These are phyloP conservation scores for Ustilago bromivora DNA, from an alignment of 1,284 basidiomycete species.

Conservation along the genomic window DNA sequence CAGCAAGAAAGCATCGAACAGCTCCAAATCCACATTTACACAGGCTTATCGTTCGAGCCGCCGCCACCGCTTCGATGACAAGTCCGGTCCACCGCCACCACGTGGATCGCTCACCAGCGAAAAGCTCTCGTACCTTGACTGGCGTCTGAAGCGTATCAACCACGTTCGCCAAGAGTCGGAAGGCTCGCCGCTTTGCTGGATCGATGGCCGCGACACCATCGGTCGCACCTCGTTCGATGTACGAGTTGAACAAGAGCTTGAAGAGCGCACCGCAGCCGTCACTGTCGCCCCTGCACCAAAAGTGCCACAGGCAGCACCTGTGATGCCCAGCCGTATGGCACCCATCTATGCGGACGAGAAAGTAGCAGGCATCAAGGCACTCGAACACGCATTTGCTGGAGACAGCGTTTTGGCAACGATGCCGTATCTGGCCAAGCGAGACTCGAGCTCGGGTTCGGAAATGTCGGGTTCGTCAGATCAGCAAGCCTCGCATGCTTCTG, in stretches of 20 bases:
- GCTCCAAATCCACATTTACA: slow-evolving; percentile 4
- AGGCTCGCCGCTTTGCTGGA: slow-evolving; percentile 28
- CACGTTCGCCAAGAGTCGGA: slow-evolving; percentile 33
- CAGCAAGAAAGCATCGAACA: slow-evolving; percentile 12
- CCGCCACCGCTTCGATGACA: slow-evolving; percentile 43
- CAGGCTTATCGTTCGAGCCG: slow-evolving; percentile 9
- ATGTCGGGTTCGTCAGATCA: slow-evolving; percentile 41
- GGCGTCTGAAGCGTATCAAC: slow-evolving; percentile 52
- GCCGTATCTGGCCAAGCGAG: slow-evolving; percentile 41
- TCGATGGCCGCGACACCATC: slow-evolving; percentile 46
- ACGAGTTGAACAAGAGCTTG: slow-evolving; percentile 1
- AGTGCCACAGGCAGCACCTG: slow-evolving; percentile 3
- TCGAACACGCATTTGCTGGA: slow-evolving; percentile 27
- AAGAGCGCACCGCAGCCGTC: slow-evolving; percentile 1
- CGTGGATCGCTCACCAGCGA: slow-evolving; percentile 46
- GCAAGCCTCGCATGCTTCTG: slow-evolving; percentile 18
- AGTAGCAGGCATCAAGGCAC: slow-evolving; percentile 29
- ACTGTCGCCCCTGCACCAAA: neutral
- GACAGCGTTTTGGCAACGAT: slow-evolving; percentile 39
- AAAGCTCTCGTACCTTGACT: slow-evolving; percentile 55
- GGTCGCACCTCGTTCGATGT: slow-evolving; percentile 38
- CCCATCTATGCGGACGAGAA: slow-evolving; percentile 33
- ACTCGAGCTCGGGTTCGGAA: slow-evolving; percentile 40
- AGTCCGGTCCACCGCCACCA: slow-evolving; percentile 43
- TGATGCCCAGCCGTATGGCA: slow-evolving; percentile 17